phyloP scores from a whole-genome alignment of 495 filamentous ascomycete genomes.

The Chaetomium fimeti region DNA sequence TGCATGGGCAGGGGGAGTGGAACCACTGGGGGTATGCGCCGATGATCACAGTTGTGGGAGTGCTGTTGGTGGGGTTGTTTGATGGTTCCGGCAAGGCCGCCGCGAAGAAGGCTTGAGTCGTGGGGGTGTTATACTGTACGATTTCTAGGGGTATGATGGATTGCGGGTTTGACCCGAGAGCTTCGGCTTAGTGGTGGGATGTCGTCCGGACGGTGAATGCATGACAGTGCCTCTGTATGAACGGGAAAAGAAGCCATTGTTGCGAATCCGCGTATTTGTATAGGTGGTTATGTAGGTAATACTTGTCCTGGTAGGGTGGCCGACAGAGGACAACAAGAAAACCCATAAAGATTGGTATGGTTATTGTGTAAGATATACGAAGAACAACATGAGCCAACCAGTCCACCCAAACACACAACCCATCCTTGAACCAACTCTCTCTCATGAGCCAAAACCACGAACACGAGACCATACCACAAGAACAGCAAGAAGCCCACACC shows the following conservation, averaged over 20 bases:
- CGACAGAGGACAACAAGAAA: too few species aligned
- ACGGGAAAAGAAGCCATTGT: too few species aligned
- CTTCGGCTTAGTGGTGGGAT: too few species aligned
- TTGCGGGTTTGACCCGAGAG: too few species aligned
- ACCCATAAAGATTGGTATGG: background rate
- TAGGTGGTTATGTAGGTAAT: too few species aligned
- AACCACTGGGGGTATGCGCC: constrained; percentile 58
- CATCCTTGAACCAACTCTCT: background rate
- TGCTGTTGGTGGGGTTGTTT: constrained; percentile 27
- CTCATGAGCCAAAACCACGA: background rate
- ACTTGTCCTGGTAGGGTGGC: too few species aligned
- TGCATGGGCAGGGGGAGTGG: constrained; percentile 48
- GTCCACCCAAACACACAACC: background rate
- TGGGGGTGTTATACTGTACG: background rate
- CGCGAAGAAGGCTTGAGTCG: background rate
- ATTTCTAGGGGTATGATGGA: too few species aligned
- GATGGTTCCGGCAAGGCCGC: background rate
- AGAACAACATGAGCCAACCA: background rate
- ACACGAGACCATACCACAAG: background rate
- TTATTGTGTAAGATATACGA: background rate
- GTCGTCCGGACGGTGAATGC: too few species aligned
- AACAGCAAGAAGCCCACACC: background rate
- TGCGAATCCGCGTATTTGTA: too few species aligned
- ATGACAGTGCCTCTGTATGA: too few species aligned
- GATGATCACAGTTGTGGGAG: constrained; percentile 39